Base-by-base conservation (phyloP, 208 protist genomes). In the Crithidia thermophila region DNA sequence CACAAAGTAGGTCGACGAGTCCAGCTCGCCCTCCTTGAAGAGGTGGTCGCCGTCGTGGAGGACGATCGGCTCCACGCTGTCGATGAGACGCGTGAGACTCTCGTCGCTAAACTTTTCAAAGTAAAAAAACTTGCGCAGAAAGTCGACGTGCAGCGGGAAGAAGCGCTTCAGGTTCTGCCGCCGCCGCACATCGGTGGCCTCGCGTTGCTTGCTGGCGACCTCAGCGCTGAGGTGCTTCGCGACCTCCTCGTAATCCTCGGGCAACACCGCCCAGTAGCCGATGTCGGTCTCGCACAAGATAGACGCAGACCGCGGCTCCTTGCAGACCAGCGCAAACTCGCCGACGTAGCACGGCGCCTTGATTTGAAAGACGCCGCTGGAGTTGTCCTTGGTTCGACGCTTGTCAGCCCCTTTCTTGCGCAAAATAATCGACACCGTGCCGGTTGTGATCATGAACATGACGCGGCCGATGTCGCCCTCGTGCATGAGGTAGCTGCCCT, bases 261-360 rank as follows among this genome's bases (percentile, higher is more conserved):
- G 85, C 11, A 77, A 75, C 20, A 96, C 82, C 5, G 78, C 81
- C 86, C 88, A 96, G 52, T 79, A 87, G 39, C 82, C 90, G 57
- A 94, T 77, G 70, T 94, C 85, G 4, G 90, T 93, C 53, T 93
- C 88, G 61, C 90, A 96, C 21, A 83, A 49, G 72, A 96, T 96
- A 11, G 90, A 93, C 34, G 90, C 90, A 18, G 78, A 91, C 20
- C 90, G 78, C 31, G 90, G 88, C 59, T 96, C 90, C 50, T 93
- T 93, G 55, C 90, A 96, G 13, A 96, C 88, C 2, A 96, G 72
- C 28, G 90, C 90, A 67, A 96, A 96, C 60, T 96, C 90, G 23
- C 90, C 90, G 0, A 93, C 90, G 71, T 96, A 96, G 69, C 86
- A 92, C 0, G 90, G 90, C 3, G 90, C 85, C n/a, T 77, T 72